Evolutionary conservation across 78 protist species (phyloP), one percentile per base, ranked within the genome.

Genomic region (Chrysochromulina tobinii): DNA sequence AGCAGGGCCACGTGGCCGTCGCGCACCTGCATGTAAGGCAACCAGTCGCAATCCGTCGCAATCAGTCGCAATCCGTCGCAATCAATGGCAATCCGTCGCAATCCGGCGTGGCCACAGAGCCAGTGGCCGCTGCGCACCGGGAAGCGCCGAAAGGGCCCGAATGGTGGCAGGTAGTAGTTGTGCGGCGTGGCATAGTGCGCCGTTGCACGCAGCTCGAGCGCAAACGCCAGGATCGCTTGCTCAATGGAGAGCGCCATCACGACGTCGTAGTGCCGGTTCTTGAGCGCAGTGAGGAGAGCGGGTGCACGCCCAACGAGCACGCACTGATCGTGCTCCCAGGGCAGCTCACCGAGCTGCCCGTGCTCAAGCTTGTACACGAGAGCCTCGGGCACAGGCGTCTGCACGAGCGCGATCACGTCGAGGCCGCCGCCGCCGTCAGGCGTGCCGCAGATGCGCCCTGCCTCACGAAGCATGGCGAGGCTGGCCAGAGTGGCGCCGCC

Each of bases 111-210:
- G 38, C 38, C 38, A 38, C 38, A 38, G 38, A 0, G 38, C 38
- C 38, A 38, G 64, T 59, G 64, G 64, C 64, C 64, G 12, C 23
- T 59, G 64, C 23, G 23, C 23, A 59, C 15, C 12, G 38, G 53
- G 53, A 9, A 6, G n/a, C 81, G 48, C 15, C 81, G 53, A 53
- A 72, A 72, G n/a, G 81, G 81, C 25, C 81, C 81, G 53, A 72
- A 72, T 53, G 81, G 81, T 18, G 81, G 81, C 38, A 72, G 53
- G 81, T 72, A 72, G 81, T 72, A 72, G 14, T 72, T 72, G 81
- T 72, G 81, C 53, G 81, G 53, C 81, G 27, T 72, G 14, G 81
- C 81, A 11, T 15, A 72, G 5, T 53, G 4, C 18, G 17, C 14
- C 4, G 15, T 23, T 3, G 53, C 53, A 2, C 5, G 4, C 11